Percentiles rank a stretch among this genome's conserved stretches.
phyloP scores from a whole-genome alignment of 139 green algal species.

The Raphidocelis subcapitata region DNA sequence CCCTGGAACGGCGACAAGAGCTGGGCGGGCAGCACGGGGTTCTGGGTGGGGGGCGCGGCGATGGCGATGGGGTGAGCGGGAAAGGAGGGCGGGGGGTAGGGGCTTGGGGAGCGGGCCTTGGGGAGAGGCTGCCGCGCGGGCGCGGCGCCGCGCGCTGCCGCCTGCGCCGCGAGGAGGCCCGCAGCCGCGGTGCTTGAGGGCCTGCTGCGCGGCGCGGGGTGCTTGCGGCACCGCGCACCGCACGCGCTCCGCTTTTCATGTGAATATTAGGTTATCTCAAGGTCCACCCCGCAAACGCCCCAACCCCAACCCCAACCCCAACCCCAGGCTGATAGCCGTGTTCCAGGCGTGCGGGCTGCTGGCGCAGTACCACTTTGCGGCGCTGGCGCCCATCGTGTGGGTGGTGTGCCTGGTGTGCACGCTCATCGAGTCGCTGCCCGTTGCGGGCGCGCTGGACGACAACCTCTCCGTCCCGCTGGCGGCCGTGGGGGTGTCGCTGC shows the following conservation, averaged over 20 bases:
- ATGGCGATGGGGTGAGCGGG: constrained; percentile 42
- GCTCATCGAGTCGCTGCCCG: constrained; percentile 82
- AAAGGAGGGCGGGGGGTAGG: too few relatives aligned
- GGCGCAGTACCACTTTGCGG: constrained; percentile 18
- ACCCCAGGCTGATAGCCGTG: constrained; percentile 28
- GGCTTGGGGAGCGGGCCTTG: too few relatives aligned
- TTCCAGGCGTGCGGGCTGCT: constrained; percentile 63
- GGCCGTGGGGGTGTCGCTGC: constrained; percentile 31
- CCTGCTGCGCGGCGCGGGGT: too few relatives aligned
- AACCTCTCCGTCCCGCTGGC: constrained; percentile 86
- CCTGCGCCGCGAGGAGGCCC: too few relatives aligned
- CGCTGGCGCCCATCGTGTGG: constrained; percentile 41
- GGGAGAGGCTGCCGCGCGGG: too few relatives aligned
- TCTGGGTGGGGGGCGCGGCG: constrained; percentile 69
- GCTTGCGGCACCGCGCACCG: too few relatives aligned
- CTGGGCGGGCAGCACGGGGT: constrained; percentile 84
- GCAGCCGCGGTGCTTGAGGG: too few relatives aligned
- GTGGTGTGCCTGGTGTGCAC: constrained; percentile 58
- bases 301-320: too few relatives aligned
- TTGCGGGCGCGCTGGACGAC: constrained; percentile 86
- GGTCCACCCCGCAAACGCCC: too few relatives aligned
- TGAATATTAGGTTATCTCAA: too few relatives aligned
- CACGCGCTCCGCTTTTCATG: too few relatives aligned
- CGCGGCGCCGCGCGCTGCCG: too few relatives aligned
- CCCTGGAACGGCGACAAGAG: constrained; percentile 89